Evolutionary conservation across 768 basidiomycete species (phyloP), one percentile per base, ranked within the genome.

Genomic region (Galerina sulciceps): DNA sequence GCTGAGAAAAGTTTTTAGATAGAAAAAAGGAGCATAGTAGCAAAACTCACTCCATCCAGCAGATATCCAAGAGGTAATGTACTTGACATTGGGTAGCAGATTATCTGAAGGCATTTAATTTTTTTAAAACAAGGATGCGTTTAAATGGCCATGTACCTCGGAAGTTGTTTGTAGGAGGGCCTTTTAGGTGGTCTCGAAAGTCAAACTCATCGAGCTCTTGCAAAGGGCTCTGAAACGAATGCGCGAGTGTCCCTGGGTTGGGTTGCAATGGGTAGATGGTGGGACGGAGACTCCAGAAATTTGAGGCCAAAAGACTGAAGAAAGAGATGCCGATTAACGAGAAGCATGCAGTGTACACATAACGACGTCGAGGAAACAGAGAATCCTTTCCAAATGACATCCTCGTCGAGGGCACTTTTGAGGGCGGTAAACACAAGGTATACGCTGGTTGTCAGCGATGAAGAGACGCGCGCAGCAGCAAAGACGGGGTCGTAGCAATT

Each of bases 61-160:
- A 37, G 85, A 85, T 40, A 85, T 76, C 88, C 88, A 91, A 13
- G 87, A 87, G 1, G 88, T 86, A 58, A 91, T 83, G 61, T 90
- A 91, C 61, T 86, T 79, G 4, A 75, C 74, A 55, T 88, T 83
- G 17, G 81, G 72, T 14, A 79, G 81, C 36, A 91, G 72, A 62
- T 90, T 90, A 62, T 89, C 89, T 88, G 23, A 17, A 35, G 38
- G 43, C n/a, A 8, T 5, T 36, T 6, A 50, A 41, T 15, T n/a
- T n/a, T n/a, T n/a, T n/a, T n/a, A n/a, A 10, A 1, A 14, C 17
- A n/a, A 10, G 17, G n/a, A 38, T 10, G 46, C 9, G 13, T n/a
- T 10, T 18, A 8, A 13, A 34, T 58, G 38, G 18, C 45, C 17
- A 23, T 69, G 43, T 53, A 83, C 87, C 85, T 78, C 85, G 76